These are phyloP conservation scores for Biancaea sappan DNA, from an alignment of 306 rosid genomes.

Conservation along the genomic window DNA sequence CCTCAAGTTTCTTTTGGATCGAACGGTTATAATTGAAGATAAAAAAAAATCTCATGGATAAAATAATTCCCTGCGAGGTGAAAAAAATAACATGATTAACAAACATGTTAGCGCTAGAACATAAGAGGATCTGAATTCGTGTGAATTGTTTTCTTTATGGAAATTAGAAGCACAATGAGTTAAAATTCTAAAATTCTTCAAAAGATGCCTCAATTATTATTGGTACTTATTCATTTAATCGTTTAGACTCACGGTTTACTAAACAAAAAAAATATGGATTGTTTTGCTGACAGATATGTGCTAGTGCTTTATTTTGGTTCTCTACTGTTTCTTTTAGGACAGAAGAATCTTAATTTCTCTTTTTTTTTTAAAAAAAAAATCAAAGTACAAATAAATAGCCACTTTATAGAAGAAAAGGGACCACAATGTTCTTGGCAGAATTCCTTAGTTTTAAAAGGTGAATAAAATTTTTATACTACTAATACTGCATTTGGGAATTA, in stretches of 20 bases:
- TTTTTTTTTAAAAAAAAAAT: too few species aligned
- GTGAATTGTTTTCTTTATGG: conserved; percentile 16
- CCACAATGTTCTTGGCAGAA: not conserved
- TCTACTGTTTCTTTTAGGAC: conserved; percentile 14
- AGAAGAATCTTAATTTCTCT: not conserved
- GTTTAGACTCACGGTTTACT: not conserved
- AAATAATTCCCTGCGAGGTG: too few species aligned
- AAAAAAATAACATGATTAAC: too few species aligned
- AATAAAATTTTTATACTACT: conserved; percentile 7
- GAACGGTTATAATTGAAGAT: too few species aligned
- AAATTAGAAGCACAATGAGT: not conserved
- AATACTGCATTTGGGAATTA: not conserved
- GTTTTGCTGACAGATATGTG: conserved; percentile 15
- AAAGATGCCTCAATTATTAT: conserved; percentile 21
- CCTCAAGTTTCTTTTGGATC: too few species aligned
- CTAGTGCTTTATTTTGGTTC: not conserved
- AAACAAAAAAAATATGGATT: conserved; percentile 29
- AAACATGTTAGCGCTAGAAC: too few species aligned
- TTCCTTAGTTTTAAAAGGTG: conserved; percentile 15
- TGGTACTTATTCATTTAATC: conserved; percentile 3
- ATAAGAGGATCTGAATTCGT: too few species aligned
- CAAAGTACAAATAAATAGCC: not conserved
- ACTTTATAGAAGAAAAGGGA: conserved; percentile 12
- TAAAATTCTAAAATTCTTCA: not conserved
- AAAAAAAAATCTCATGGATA: too few species aligned